These are phyloP conservation scores for Claviceps paspali DNA, from an alignment of 2,329 filamentous ascomycete genomes.

Conservation along the genomic window DNA sequence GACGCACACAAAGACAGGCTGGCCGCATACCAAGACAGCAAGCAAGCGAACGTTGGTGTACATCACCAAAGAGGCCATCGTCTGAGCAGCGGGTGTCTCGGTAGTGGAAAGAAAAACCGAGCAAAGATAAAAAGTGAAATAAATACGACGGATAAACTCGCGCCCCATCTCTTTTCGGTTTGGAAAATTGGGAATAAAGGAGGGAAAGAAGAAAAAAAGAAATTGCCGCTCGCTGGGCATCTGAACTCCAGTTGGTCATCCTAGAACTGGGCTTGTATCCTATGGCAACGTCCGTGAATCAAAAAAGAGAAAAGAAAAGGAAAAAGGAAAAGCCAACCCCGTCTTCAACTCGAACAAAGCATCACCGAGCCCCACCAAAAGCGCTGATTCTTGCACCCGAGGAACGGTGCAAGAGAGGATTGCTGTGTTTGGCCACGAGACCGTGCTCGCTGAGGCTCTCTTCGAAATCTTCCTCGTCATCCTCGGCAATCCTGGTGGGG, in stretches of 20 bases:
- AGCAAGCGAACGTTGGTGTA: constrained; percentile 2
- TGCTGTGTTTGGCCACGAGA: constrained; percentile 38
- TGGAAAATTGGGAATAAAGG: background rate
- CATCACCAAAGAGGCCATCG: background rate
- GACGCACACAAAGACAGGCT: background rate
- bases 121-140: background rate
- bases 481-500: constrained; percentile 84
- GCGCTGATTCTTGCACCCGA: constrained; percentile 51
- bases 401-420: constrained; percentile 43
- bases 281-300: background rate
- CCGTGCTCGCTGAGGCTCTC: constrained; percentile 34
- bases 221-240: background rate
- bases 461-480: constrained; percentile 57
- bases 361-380: constrained; percentile 37
- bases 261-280: background rate
- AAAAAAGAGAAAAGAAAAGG: too few relatives aligned
- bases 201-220: background rate
- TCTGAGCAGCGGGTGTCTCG: background rate
- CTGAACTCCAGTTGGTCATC: background rate
- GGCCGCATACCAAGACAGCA: background rate
- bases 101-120: background rate
- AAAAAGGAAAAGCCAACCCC: too few relatives aligned
- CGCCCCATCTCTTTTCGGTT: background rate
- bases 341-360: background rate
- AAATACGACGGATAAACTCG: background rate